Conservation (phyloP, 768 basidiomycete genomes). For the Lepiota venenata region DNA sequence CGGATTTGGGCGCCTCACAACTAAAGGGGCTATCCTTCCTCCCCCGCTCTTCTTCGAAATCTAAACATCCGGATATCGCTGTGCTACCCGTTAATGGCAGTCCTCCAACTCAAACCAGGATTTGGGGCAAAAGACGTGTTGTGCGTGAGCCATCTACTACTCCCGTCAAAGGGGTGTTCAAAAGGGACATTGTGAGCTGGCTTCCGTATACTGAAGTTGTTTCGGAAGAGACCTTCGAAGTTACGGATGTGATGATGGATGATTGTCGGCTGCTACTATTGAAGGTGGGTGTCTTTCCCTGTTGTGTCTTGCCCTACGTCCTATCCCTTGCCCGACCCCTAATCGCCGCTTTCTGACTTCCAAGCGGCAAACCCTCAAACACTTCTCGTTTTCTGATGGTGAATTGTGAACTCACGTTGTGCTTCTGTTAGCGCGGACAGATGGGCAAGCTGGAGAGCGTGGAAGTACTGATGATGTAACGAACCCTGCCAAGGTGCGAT, state of each 20-base stretch:
- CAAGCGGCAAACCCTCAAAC: not conserved
- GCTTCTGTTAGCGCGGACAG: slow-evolving; percentile 30
- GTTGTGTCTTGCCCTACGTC: not conserved
- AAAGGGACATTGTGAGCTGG: slow-evolving; percentile 41
- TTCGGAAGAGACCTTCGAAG: slow-evolving; percentile 43
- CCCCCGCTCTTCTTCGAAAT: not conserved
- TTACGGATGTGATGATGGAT: slow-evolving; percentile 59
- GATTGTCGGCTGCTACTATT: slow-evolving; percentile 45
- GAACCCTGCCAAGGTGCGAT: not conserved
- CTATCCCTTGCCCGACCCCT: not conserved
- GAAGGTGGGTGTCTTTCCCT: slow-evolving; percentile 31
- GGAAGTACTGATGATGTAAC: slow-evolving; percentile 43
- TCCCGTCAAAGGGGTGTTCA: slow-evolving; percentile 42
- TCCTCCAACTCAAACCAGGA: slow-evolving; percentile 4
- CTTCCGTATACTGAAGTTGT: slow-evolving; percentile 51
- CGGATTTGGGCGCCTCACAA: not conserved
- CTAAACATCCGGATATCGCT: not conserved
- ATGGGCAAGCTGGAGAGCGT: slow-evolving; percentile 35
- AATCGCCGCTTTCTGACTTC: not conserved
- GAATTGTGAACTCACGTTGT: slow-evolving; percentile 8
- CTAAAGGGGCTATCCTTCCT: not conserved
- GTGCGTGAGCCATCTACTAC: slow-evolving; percentile 39
- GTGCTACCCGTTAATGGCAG: not conserved
- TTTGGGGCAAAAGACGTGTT: slow-evolving; percentile 31
- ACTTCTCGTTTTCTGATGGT: slow-evolving; percentile 6